Base-by-base conservation (phyloP, 257 asterid species). In the Solanum chiquidenum region DNA sequence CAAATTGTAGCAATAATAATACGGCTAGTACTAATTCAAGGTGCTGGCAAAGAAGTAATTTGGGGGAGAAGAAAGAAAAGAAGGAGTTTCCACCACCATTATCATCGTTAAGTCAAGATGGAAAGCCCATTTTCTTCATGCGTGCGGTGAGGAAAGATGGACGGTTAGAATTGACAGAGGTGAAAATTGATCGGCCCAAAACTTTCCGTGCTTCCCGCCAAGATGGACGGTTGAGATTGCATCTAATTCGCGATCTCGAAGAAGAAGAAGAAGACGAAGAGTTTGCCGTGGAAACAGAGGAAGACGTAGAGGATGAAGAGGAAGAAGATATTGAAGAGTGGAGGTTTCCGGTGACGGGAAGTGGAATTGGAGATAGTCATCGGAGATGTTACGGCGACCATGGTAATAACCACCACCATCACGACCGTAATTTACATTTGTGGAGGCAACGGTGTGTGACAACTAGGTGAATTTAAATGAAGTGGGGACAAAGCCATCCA, bases 161-260 rank as follows among this genome's bases (percentile, higher is more conserved):
- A 12, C 88, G 90, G 90, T 85, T 91, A 42, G 87, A 86, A 74
- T 89, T 91, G 10, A 86, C 75, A 9, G 91, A 87, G 60, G 91
- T 91, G 21, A 89, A 80, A 84, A 44, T 89, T 37, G 42, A 16
- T 12, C 62, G 90, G 31, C 90, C 86, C 20, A 84, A 89, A 87
- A 84, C 87, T 25, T 71, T 91, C 38, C 87, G 77, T 6, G 89
- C 91, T 44, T 89, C 86, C 33, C 75, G 93, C 66, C 75, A 86
- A 88, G 90, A 91, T 87, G 93, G 93, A 69, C 83, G 93, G 88
- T 46, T 91, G 29, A 91, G 90, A 85, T 80, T 91, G 86, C 91
- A 89, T 62, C 88, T 91, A 58, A 35, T 91, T 44, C 40, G 60
- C 2, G 60, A 69, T 5, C 55, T 13, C 4, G 80, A 38, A 5